Evolutionary conservation across 2,329 filamentous ascomycete genomes (phyloP), one percentile per base, ranked within the genome.

Genomic region (Fusarium sp.): DNA sequence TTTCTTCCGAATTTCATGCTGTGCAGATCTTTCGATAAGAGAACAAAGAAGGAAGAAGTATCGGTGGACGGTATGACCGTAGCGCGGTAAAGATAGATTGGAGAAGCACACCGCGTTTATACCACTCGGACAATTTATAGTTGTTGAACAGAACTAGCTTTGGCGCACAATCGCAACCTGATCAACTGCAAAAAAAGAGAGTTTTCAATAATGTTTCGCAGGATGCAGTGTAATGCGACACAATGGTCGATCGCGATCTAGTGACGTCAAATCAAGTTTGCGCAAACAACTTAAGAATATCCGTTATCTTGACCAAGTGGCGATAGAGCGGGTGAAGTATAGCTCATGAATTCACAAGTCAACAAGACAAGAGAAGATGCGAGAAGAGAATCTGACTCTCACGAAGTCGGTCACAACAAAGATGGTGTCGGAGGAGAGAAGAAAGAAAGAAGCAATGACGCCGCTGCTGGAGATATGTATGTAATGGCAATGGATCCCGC

Each of bases 1-100:
- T 85, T 89, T 80, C 87, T 84, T 74, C 88, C 87, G 75, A 90
- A 90, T 80, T 90, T 90, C 88, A 90, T 90, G 58, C 53, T 66
- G 62, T 43, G 27, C 25, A 58, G 27, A 48, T 40, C n/a, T 30
- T 40, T 30, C 30, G 57, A 45, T 24, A 54, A 47, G 40, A 46
- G 25, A 51, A 58, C 43, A 60, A 58, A 53, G 58, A 48, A 58
- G 54, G 53, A 58, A 32, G 32, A 51, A 46, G 51, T 34, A 56
- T 46, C 46, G 61, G 53, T 47, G 43, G 40, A 32, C 24, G 49
- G 47, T 27, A 65, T 44, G 62, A 51, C 49, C 40, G 58, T 46
- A 48, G 57, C 44, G 44, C 25, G 18, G 45, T 18, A 41, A 56
- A 54, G 30, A 58, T 55, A 69, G 29, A 27, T 46, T 52, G 45